Evolutionary conservation across 1,139 yeast genomes (phyloP), one percentile per base, ranked within the genome.

Genomic region (Torulaspora pretoriensis): DNA sequence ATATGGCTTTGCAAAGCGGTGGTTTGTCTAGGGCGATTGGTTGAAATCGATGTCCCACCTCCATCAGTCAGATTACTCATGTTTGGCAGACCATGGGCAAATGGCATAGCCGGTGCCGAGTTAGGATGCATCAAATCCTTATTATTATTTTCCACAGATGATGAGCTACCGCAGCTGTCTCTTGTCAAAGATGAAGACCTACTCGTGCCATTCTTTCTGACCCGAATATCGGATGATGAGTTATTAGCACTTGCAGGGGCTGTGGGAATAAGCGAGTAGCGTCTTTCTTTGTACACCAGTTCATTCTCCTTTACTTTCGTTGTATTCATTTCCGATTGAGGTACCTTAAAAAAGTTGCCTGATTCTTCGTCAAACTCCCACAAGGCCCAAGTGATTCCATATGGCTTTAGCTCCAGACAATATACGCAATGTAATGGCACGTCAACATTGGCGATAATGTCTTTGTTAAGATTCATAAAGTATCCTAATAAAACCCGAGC

Each of bases 361-460:
- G 75, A 67, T 6, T 69, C 70, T 55, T 88, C 97, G 57, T 86
- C 84, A 65, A 84, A 90, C 63, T 88, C 95, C 65, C 83, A 90
- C 67, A 89, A 73, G 14, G 87, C 77, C 84, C 95, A 90, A 50
- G 87, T 92, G 2, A 94, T 95, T 4, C 97, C 98, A 64, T 88
- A 90, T 0, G 97, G 97, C 60, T 86, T 87, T 46, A 92, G 89
- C 60, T 90, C 97, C 49, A 90, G 74, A 52, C 92, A 80, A 60
- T 89, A 90, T 24, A 90, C 80, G 4, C 96, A 85, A 61, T 90
- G 97, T 48, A 90, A 71, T 3, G 97, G 97, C 6, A 90, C 94
- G 65, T 90, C 97, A 52, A 90, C 72, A 57, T 87, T 95, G 2
- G 95, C 92, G 49, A 90, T 86, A 3, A 87, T 75, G 27, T 86